These are phyloP conservation scores for Curvularia sp. DNA, from an alignment of 2,329 filamentous ascomycete species.

Conservation along the genomic window DNA sequence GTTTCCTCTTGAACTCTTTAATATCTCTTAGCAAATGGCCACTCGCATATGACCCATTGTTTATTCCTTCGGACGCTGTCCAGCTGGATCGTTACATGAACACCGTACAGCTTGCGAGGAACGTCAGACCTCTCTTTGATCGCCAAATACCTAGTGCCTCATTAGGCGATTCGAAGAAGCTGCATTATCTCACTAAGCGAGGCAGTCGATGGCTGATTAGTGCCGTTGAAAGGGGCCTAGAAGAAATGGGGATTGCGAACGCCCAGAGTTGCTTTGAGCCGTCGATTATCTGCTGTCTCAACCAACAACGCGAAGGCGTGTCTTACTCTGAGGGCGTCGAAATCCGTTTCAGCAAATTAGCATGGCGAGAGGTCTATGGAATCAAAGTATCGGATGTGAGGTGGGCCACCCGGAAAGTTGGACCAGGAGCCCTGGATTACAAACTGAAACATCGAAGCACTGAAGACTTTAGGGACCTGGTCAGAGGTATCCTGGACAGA, in stretches of 20 bases:
- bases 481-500: conserved; percentile 30
- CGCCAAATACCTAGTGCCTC: conserved; percentile 24
- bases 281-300: conserved; percentile 32
- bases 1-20: conserved; percentile 31
- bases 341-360: conserved; percentile 37
- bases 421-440: neutral
- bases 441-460: conserved; percentile 10
- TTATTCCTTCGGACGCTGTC: conserved; percentile 28
- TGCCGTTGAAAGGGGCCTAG: conserved; percentile 30
- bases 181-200: conserved; percentile 38
- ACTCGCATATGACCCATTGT: conserved; percentile 36
- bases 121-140: conserved; percentile 8
- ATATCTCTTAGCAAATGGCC: conserved; percentile 35
- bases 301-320: conserved; percentile 30
- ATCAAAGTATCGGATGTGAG: conserved; percentile 29
- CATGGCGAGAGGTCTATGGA: conserved; percentile 35
- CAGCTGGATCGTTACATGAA: conserved; percentile 29
- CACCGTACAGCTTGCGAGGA: conserved; percentile 7
- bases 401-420: conserved; percentile 28
- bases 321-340: conserved; percentile 30
- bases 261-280: conserved; percentile 22
- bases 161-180: conserved; percentile 32
- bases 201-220: conserved; percentile 36
- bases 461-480: conserved; percentile 26
- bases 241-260: conserved; percentile 34